Evolutionary conservation across 495 filamentous ascomycete species (phyloP).

Genomic region (Neurospora sp.): DNA sequence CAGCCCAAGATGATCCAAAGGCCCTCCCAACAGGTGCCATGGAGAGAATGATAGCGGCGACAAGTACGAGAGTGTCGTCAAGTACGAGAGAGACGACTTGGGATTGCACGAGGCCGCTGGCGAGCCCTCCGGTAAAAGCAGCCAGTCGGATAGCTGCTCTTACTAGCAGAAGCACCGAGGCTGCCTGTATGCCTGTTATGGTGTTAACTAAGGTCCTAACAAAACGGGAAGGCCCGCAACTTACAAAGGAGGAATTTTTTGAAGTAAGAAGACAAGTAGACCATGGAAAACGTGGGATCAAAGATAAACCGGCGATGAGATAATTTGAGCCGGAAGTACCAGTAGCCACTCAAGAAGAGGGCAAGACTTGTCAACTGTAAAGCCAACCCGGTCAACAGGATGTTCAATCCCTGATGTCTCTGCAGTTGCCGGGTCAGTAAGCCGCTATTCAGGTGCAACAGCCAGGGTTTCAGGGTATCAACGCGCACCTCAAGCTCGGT

Average conservation of each 20-base stretch:
- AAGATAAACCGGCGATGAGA: slow-evolving; percentile 20
- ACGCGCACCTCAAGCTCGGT: slow-evolving; percentile 11
- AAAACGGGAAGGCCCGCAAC: not conserved
- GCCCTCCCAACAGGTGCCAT: slow-evolving; percentile 13
- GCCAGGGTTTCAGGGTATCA: not conserved
- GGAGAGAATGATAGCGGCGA: slow-evolving; percentile 20
- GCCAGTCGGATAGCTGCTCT: slow-evolving; percentile 26
- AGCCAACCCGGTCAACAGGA: slow-evolving; percentile 27
- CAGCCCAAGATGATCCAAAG: slow-evolving; percentile 21
- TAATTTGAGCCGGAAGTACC: slow-evolving; percentile 21
- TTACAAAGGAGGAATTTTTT: slow-evolving; percentile 26
- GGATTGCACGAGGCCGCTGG: slow-evolving; percentile 17
- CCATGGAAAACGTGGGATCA: slow-evolving; percentile 18
- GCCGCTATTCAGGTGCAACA: not conserved
- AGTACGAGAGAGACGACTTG: slow-evolving; percentile 21
- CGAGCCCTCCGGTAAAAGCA: slow-evolving; percentile 20
- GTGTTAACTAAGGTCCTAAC: slow-evolving; percentile 1
- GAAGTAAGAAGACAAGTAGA: slow-evolving; percentile 27
- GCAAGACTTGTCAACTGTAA: slow-evolving; percentile 26
- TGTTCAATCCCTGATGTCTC: slow-evolving; percentile 20
- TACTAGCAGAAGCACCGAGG: slow-evolving; percentile 21
- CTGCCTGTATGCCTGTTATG: slow-evolving; percentile 16
- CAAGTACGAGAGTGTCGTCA: slow-evolving; percentile 28
- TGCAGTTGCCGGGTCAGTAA: slow-evolving; percentile 9
- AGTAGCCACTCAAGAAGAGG: slow-evolving; percentile 22